phyloP scores from a whole-genome alignment of 2,329 filamentous ascomycete species.

The Fusarium virguliforme region DNA sequence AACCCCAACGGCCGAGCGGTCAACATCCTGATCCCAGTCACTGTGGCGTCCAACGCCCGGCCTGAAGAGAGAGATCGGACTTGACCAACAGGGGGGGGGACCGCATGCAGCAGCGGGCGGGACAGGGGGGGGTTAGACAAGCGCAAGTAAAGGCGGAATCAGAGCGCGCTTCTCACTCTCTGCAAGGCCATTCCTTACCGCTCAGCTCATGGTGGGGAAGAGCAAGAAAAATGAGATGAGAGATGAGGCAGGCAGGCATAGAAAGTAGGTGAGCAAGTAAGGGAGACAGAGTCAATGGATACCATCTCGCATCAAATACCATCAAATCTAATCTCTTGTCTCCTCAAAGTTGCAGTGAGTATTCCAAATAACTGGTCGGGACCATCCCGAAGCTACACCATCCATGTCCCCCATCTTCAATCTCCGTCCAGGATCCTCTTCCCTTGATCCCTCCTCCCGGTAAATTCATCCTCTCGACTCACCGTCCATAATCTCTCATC shows the following conservation, averaged over 20 bases:
- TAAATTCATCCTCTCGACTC: conserved; percentile 2
- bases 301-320: background rate
- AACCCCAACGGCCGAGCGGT: background rate
- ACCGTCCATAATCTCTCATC: conserved; percentile 19
- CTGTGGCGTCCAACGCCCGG: conserved; percentile 6
- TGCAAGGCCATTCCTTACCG: too few species aligned
- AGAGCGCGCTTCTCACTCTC: conserved; percentile 15
- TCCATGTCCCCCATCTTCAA: conserved; percentile 22
- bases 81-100: conserved; percentile 14
- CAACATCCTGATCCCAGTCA: background rate
- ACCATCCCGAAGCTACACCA: background rate
- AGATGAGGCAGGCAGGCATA: background rate
- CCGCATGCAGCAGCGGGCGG: background rate
- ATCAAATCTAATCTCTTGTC: background rate
- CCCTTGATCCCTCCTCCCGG: conserved; percentile 12
- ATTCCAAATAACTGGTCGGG: conserved; percentile 6
- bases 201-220: too few species aligned
- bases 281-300: conserved; percentile 3
- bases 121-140: conserved; percentile 8
- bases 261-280: background rate
- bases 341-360: too few species aligned
- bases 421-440: conserved; percentile 21
- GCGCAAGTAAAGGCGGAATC: conserved; percentile 27
- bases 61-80: conserved; percentile 5
- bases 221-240: background rate